Evolutionary conservation across 2,329 filamentous ascomycete species (phyloP).

Genomic region (Alternaria gansuensis): DNA sequence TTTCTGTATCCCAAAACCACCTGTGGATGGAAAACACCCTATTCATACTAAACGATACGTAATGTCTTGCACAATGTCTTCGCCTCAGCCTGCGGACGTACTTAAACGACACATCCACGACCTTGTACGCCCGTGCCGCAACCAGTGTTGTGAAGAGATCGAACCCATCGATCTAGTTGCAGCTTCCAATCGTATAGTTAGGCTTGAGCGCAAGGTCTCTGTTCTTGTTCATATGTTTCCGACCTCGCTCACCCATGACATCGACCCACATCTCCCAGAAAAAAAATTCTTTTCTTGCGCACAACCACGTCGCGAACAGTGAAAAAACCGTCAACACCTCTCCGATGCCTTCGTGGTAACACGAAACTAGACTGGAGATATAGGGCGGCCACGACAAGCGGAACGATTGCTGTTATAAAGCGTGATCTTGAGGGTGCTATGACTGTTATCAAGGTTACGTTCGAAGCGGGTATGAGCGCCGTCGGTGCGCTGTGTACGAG

Average conservation of each 20-base stretch:
- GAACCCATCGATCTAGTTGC: background rate
- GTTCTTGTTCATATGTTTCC: background rate
- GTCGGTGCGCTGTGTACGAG: slow-evolving; percentile 3
- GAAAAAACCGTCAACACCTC: background rate
- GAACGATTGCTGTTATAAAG: slow-evolving; percentile 7
- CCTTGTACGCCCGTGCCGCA: slow-evolving; percentile 15
- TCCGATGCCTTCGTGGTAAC: slow-evolving; percentile 6
- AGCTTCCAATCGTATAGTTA: background rate
- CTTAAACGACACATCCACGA: slow-evolving; percentile 26
- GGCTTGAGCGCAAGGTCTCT: background rate
- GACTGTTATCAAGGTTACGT: slow-evolving; percentile 9
- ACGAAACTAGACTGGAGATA: slow-evolving; percentile 9
- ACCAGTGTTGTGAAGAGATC: slow-evolving; percentile 3
- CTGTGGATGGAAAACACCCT: background rate
- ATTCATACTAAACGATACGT: too few relatives aligned
- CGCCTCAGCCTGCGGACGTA: slow-evolving; percentile 10
- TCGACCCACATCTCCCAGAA: background rate
- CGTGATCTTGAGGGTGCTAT: slow-evolving; percentile 6
- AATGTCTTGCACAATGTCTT: background rate
- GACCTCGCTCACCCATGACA: background rate
- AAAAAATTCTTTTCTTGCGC: background rate
- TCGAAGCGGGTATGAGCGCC: background rate
- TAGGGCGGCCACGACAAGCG: background rate
- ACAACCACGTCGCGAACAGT: background rate
- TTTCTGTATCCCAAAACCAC: background rate